phyloP scores from a whole-genome alignment of 2,329 filamentous ascomycete genomes.

The Diaporthe amygdali region DNA sequence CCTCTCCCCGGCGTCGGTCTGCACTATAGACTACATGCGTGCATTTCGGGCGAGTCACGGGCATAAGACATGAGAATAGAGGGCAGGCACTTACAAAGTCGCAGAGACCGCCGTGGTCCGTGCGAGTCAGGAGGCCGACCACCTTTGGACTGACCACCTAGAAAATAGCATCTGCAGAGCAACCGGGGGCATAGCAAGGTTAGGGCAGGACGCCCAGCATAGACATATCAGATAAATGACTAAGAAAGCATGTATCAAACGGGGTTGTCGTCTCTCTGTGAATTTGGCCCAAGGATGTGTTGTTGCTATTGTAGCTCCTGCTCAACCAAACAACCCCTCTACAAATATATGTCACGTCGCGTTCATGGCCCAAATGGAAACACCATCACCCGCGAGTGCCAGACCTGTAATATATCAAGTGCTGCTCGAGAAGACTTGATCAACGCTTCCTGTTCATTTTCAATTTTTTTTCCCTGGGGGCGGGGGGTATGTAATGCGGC shows the following conservation, averaged over 20 bases:
- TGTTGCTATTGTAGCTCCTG: too few species aligned
- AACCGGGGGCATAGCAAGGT: not conserved
- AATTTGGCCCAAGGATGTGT: too few species aligned
- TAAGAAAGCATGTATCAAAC: not conserved
- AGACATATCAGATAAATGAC: not conserved
- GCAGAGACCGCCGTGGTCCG: not conserved
- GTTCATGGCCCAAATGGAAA: too few species aligned
- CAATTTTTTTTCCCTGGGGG: too few species aligned
- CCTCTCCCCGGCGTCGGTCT: not conserved
- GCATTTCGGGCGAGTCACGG: not conserved
- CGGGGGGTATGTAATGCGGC: not conserved
- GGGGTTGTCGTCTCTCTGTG: not conserved
- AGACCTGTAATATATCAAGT: not conserved
- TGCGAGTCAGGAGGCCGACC: not conserved
- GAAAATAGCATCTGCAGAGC: not conserved
- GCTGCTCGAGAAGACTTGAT: not conserved
- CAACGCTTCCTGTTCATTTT: not conserved
- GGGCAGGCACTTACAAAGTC: not conserved
- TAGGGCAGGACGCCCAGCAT: conserved; percentile 5
- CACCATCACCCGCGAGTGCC: too few species aligned
- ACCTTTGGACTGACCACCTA: conserved; percentile 2
- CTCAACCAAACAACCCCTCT: too few species aligned
- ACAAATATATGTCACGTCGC: too few species aligned
- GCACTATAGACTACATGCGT: not conserved
- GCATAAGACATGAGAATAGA: not conserved